phyloP scores from a whole-genome alignment of 176 grass and related monocot genomes.

The Poa annua region DNA sequence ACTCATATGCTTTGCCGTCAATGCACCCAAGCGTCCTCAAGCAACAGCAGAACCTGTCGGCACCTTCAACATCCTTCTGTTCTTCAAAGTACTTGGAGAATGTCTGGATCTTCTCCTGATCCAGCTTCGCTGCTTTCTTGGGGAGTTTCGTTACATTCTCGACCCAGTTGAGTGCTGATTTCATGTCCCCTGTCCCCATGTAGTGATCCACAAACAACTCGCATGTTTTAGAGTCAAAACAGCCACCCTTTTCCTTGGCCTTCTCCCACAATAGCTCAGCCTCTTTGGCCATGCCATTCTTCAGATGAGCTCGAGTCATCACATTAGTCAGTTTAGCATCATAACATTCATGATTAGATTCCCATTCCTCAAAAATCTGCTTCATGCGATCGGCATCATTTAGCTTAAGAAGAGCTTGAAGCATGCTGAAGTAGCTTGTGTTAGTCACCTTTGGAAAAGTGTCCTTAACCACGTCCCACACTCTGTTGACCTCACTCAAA shows the following conservation, averaged over 20 bases:
- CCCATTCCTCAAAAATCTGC: constrained; percentile 74
- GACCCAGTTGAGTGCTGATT: constrained; percentile 60
- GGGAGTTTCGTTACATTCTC: constrained; percentile 52
- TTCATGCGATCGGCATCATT: constrained; percentile 56
- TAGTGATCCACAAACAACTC: constrained; percentile 68
- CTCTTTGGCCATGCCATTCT: constrained; percentile 54
- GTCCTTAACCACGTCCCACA: constrained; percentile 61
- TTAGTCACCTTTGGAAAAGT: constrained; percentile 60
- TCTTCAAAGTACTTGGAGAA: constrained; percentile 72
- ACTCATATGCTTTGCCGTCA: constrained; percentile 56
- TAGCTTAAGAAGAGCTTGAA: constrained; percentile 71
- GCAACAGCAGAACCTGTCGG: constrained; percentile 48
- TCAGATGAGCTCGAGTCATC: constrained; percentile 62
- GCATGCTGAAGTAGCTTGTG: constrained; percentile 66
- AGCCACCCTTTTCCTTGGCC: constrained; percentile 56
- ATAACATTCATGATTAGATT: constrained; percentile 53
- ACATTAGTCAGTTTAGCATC: constrained; percentile 63
- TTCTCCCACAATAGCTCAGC: constrained; percentile 56
- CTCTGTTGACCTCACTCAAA: constrained; percentile 58
- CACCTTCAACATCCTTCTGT: constrained; percentile 54
- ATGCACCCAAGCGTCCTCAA: constrained; percentile 53
- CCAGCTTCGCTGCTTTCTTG: constrained; percentile 54
- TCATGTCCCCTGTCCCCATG: constrained; percentile 41
- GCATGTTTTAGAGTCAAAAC: constrained; percentile 56
- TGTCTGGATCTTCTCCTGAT: constrained; percentile 52